Percentiles rank a stretch among this genome's conserved stretches.
These are phyloP conservation scores for Anisodus acutangulus DNA, from an alignment of 257 asterid species.

Conservation along the genomic window DNA sequence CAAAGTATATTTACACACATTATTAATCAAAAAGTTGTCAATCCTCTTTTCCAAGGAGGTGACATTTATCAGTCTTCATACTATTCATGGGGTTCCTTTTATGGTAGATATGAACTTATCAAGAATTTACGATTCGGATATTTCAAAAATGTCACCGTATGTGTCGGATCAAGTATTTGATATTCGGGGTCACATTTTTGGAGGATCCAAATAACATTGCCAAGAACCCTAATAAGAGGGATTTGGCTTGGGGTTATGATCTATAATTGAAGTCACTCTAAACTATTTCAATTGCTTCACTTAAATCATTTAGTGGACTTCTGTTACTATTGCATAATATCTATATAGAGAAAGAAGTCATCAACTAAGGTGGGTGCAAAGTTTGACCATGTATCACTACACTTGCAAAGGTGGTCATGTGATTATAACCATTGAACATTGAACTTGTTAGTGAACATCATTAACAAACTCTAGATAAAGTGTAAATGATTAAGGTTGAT, in stretches of 20 bases:
- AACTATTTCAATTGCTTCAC: background rate
- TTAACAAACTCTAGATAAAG: background rate
- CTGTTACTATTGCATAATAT: slow-evolving; percentile 7
- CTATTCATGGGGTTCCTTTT: background rate
- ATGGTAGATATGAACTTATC: background rate
- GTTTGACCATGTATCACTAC: slow-evolving; percentile 16
- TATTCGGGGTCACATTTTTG: no score
- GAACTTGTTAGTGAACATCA: background rate
- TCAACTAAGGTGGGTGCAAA: background rate
- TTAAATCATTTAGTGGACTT: background rate
- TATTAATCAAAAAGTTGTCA: background rate
- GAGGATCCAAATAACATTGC: background rate
- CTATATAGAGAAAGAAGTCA: background rate
- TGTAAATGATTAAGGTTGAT: slow-evolving; percentile 2
- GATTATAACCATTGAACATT: background rate
- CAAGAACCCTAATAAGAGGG: background rate
- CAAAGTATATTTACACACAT: background rate
- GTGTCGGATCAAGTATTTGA: background rate
- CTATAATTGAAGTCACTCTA: background rate
- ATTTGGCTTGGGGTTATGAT: background rate
- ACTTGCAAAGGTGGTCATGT: slow-evolving; percentile 5
- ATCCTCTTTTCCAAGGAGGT: background rate
- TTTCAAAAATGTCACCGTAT: background rate
- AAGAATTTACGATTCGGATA: background rate
- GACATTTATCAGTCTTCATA: background rate